Evolutionary conservation across 1,139 yeast genomes (phyloP), one percentile per base, ranked within the genome.

Genomic region (Yamadazyma dushanensis): DNA sequence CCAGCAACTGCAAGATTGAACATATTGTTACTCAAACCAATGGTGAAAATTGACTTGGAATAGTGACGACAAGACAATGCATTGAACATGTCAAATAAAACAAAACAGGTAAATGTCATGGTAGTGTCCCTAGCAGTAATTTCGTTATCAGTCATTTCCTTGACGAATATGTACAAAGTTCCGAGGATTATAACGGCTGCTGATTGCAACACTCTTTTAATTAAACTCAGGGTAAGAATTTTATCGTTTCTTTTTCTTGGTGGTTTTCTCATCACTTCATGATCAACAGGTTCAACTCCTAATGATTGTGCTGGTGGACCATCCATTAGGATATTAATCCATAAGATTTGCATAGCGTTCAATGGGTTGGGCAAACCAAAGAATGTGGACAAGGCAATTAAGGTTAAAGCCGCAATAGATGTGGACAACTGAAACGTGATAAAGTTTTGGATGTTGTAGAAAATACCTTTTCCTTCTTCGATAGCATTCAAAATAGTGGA

Each of bases 231-330:
- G 4, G 96, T 88, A 47, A 92, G 67, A 37, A 92, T 92, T 49
- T 81, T 82, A 46, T 89, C 97, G 38, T 76, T 72, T 56, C 97
- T 80, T 39, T 80, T 75, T 61, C 98, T 79, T 37, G 98, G 97
- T 11, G 97, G 97, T 54, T 85, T 85, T 44, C 74, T 78, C 97
- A 92, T 90, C 26, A 92, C 95, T 56, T 83, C 95, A 44, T 85
- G 88, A 56, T 90, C 97, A 16, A 90, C 97, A 1, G 97, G 95
- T 63, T 92, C 98, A 21, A 92, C 97, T 37, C 98, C 97, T 34
- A 92, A 71, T 0, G 96, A 86, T 62, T 92, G 98, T 1, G 98
- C 98, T 3, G 98, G 98, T 7, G 98, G 98, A 0, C 98, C 98
- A 63, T 92, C 98, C 98, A 92, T 92, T 45, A 92, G 73, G 40